Evolutionary conservation across 768 basidiomycete genomes (phyloP), one percentile per base, ranked within the genome.

Genomic region (Termitomyces bulborhizus): DNA sequence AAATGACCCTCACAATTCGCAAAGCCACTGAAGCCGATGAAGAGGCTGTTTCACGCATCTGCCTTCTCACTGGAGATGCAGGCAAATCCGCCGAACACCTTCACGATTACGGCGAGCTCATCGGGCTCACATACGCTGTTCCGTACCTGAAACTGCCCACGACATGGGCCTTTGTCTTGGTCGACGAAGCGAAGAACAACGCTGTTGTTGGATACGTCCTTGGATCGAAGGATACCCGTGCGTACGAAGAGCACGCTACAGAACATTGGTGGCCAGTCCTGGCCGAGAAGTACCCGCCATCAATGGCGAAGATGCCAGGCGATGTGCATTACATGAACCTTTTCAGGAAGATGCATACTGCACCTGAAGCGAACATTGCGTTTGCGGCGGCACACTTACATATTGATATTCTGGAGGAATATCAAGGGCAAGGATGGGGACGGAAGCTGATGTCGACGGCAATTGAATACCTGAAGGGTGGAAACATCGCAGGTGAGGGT

Each of bases 341-440:
- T 45, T 63, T 79, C 24, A 66, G 69, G 48, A 70, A 76, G 18
- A 76, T 75, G 71, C 62, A 71, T 37, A 70, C 66, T 8, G 77
- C 81, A 1, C 67, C 79, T 15, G 77, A 81, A 8, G 74, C 78
- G n/a, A 78, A 77, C 58, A 71, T 88, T 57, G 69, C 74, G 4
- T 87, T 85, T 64, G 83, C 88, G 16, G 79, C 83, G 11, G 88
- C 88, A 8, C 88, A 91, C 68, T 59, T 91, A 60, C 89, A 92
- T 65, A 84, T 91, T 63, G 73, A 92, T 60, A 81, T 91, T 53
- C 64, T 90, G 62, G 77, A 83, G 26, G 74, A 73, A 42, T 81
- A 87, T 65, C 88, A 88, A 66, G 72, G 79, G 53, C 77, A 78
- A 57, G 88, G 88, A 24, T 88, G 83, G 82, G 89, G 88, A n/a